Base-by-base conservation (phyloP, 2,329 filamentous ascomycete species). In the Purpureocillium lavendulum region DNA sequence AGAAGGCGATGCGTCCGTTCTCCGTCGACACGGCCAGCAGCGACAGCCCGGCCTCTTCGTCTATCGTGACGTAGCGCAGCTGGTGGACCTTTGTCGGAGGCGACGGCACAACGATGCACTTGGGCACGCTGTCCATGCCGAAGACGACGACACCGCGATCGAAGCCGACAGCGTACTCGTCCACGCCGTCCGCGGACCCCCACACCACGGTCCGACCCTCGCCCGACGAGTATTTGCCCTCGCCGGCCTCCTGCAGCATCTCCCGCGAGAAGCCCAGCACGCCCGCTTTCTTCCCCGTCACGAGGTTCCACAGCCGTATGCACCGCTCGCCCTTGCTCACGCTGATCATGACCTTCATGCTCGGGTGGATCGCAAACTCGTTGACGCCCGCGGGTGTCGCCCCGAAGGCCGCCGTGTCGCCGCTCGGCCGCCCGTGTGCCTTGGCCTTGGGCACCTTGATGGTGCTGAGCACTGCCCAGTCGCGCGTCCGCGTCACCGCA, bases 231-330 rank as follows among this genome's bases (percentile, higher is more conserved):
- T 82, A 81, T 58, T 78, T 80, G 33, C 80, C 76, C 65, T 95
- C 87, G 34, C 86, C 87, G 10, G 84, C 76, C 50, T 84, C 79
- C 33, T 76, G 70, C 38, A 97, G 68, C 52, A 92, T 72, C 1
- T 82, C 76, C 41, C 76, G 73, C 48, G 75, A 76, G 59, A 97
- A 97, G 57, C 86, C 92, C 50, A 98, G 66, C 38, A 95, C 89
- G 24, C 89, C 87, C 1, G 89, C 89, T 66, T 95, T 96, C 67
- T 90, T 94, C 13, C 89, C 92, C 3, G 90, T 97, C 48, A 97
- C 88, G 47, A 98, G 61, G 56, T 98, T 97, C 92, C 92, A 98
- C 48, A 97, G 62, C 47, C 92, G 72, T 85, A 98, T 94, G 55
- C 82, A 87, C 48, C 80, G 81, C 66, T 98, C 92, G 48, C 88